phyloP scores from a whole-genome alignment of 2,329 filamentous ascomycete genomes.

The Pyrenophora graminea region DNA sequence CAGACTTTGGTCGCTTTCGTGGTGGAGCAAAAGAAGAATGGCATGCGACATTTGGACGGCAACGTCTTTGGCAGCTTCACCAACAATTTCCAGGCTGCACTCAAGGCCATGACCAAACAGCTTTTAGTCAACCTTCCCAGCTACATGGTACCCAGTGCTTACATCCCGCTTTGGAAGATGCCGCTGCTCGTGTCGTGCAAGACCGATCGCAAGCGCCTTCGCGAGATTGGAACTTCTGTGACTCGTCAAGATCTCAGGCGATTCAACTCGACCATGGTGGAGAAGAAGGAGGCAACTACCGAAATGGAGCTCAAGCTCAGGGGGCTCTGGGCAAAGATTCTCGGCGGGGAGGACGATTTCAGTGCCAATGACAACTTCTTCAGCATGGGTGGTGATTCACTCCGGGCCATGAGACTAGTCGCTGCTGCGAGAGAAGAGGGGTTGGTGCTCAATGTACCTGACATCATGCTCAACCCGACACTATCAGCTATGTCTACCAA shows the following conservation, averaged over 20 bases:
- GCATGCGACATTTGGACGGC: constrained; percentile 38
- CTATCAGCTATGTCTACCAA: constrained; percentile 53
- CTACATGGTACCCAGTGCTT: constrained; percentile 45
- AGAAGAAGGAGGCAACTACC: constrained; percentile 51
- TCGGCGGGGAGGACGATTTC: constrained; percentile 41
- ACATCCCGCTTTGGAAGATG: constrained; percentile 44
- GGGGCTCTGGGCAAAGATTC: constrained; percentile 38
- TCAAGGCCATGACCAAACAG: constrained; percentile 37
- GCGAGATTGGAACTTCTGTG: constrained; percentile 39
- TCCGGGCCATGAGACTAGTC: constrained; percentile 61
- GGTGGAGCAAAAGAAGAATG: constrained; percentile 36
- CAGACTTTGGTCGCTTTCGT: constrained; percentile 43
- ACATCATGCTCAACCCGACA: constrained; percentile 57
- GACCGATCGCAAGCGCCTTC: constrained; percentile 42
- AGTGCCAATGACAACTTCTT: constrained; percentile 50
- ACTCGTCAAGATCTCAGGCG: constrained; percentile 39
- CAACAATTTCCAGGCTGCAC: constrained; percentile 32
- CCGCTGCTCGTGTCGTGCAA: constrained; percentile 44
- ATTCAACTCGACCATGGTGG: constrained; percentile 36
- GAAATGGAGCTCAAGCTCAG: constrained; percentile 39
- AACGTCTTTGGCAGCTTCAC: constrained; percentile 40
- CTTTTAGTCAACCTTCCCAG: constrained; percentile 35
- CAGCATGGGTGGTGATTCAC: constrained; percentile 56
- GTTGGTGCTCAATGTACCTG: constrained; percentile 58
- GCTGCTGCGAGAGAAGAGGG: constrained; percentile 57